These are phyloP conservation scores for Ceratonia siliqua DNA, from an alignment of 306 rosid species.

Conservation along the genomic window DNA sequence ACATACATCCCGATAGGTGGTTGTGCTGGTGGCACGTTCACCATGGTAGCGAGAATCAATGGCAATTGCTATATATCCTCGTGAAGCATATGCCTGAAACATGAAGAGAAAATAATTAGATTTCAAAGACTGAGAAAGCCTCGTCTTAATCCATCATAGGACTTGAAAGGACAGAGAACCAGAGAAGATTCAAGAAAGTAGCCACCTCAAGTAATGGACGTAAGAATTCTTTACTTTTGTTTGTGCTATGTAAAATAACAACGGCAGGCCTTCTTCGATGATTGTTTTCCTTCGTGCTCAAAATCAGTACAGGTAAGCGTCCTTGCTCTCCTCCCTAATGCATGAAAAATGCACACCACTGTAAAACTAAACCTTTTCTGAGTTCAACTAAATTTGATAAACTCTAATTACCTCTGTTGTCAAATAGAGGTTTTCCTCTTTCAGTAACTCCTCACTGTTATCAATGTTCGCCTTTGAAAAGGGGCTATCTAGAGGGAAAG, in stretches of 20 bases:
- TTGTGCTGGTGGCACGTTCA: conserved; percentile 72
- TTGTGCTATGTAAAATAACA: conserved; percentile 75
- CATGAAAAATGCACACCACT: not conserved
- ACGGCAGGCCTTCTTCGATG: conserved; percentile 63
- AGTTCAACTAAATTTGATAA: not conserved
- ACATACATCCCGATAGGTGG: conserved; percentile 66
- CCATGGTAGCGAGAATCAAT: conserved; percentile 96
- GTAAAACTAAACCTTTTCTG: not conserved
- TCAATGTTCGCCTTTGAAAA: conserved; percentile 44
- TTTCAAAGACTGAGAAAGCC: conserved; percentile 4
- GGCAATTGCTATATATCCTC: conserved; percentile 77
- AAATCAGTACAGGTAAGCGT: conserved; percentile 70
- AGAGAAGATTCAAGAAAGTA: not conserved
- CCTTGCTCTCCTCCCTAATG: conserved; percentile 90
- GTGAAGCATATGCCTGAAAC: conserved; percentile 85
- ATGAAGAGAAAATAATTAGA: not conserved
- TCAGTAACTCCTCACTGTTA: conserved; percentile 55
- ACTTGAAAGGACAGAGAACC: not conserved
- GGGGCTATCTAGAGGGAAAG: conserved; percentile 9
- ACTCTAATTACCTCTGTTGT: conserved; percentile 62
- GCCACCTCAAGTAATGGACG: conserved; percentile 83
- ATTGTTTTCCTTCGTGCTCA: conserved; percentile 65
- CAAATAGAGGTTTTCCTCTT: conserved; percentile 74
- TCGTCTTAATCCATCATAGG: not conserved
- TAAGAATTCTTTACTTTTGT: conserved; percentile 66